Evolutionary conservation across 1,139 yeast species (phyloP).

Genomic region (Williopsis jadinii): DNA sequence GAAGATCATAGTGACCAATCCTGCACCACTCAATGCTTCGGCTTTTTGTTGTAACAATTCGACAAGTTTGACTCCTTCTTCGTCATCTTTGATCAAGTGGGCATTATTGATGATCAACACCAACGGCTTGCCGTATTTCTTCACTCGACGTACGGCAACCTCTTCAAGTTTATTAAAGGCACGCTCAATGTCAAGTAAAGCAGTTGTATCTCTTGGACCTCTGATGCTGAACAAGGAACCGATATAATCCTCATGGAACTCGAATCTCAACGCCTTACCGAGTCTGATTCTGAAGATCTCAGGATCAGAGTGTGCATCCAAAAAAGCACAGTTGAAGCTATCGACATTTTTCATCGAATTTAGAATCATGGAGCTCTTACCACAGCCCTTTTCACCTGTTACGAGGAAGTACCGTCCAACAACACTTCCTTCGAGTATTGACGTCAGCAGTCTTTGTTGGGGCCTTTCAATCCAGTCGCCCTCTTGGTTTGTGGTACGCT

Average conservation of each 20-base stretch:
- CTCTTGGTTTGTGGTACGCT: conserved; percentile 24
- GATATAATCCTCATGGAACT: conserved; percentile 73
- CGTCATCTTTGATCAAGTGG: conserved; percentile 69
- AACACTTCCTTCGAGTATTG: conserved; percentile 54
- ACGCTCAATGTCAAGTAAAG: conserved; percentile 72
- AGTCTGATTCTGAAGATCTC: conserved; percentile 72
- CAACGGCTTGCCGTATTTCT: conserved; percentile 44
- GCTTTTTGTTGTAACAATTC: conserved; percentile 82
- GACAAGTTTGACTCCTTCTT: conserved; percentile 57
- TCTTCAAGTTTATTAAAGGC: conserved; percentile 73
- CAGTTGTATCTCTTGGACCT: conserved; percentile 84
- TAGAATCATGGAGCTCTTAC: conserved; percentile 52
- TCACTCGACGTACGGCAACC: conserved; percentile 51
- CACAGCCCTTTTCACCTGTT: conserved; percentile 85
- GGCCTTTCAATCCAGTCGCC: conserved; percentile 61
- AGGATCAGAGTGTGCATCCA: conserved; percentile 85
- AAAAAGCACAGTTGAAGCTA: conserved; percentile 60
- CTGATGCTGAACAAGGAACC: conserved; percentile 77
- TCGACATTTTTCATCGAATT: conserved; percentile 54
- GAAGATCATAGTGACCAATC: conserved; percentile 68
- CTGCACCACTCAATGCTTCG: conserved; percentile 69
- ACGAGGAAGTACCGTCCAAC: conserved; percentile 65
- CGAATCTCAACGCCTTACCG: conserved; percentile 70
- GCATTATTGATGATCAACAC: conserved; percentile 67
- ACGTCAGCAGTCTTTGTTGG: conserved; percentile 61